Conservation (phyloP, 306 rosid species). For the Prunus davidiana region DNA sequence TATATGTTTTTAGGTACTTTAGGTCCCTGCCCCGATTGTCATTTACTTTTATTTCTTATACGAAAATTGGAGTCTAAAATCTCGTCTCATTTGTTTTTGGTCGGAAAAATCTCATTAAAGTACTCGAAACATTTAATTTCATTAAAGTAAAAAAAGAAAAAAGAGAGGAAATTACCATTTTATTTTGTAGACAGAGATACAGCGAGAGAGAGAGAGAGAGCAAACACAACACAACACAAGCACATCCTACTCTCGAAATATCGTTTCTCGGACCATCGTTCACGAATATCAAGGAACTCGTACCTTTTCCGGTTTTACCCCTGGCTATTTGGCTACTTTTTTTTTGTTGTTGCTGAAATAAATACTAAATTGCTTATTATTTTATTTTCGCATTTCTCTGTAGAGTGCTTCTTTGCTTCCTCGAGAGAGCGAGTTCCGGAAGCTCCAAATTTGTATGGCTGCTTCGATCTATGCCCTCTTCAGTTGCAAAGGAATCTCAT, state of each 20-base stretch:
- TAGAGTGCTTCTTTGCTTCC: constrained; percentile 29
- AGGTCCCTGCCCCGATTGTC: too few species aligned
- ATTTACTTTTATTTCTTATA: not conserved
- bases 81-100: too few species aligned
- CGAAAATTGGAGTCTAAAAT: not conserved
- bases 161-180: not conserved
- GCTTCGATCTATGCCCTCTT: constrained; percentile 53
- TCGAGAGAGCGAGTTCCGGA: constrained; percentile 31
- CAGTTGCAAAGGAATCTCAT: constrained; percentile 40
- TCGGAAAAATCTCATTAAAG: too few species aligned
- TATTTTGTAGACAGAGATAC: not conserved
- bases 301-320: constrained; percentile 49
- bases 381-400: constrained; percentile 6
- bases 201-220: constrained; percentile 7
- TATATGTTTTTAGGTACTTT: not conserved
- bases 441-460: constrained; percentile 41
- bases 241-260: constrained; percentile 36
- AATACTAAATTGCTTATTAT: constrained; percentile 4
- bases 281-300: constrained; percentile 37
- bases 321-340: not conserved
- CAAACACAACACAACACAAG: constrained; percentile 12
- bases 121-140: not conserved
- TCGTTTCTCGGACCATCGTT: constrained; percentile 55
- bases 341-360: not conserved
- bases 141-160: not conserved